Evolutionary conservation across 768 basidiomycete genomes (phyloP).

Genomic region (Phanerochaete sordida): DNA sequence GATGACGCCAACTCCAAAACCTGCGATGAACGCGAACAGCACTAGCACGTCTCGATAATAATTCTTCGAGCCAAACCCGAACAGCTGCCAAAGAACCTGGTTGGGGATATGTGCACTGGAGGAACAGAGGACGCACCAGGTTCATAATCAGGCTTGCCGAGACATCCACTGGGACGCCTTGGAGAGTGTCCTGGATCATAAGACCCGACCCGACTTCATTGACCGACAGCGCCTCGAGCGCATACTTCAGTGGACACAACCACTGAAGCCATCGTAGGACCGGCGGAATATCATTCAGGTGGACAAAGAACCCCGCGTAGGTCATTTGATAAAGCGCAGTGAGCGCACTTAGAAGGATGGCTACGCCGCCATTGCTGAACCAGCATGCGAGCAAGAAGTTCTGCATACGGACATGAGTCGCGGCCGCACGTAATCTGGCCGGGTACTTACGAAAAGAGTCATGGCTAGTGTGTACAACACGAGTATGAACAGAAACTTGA

Average conservation of each 20-base stretch:
- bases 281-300: constrained; percentile 79
- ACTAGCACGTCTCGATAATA: constrained; percentile 92
- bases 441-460: constrained; percentile 72
- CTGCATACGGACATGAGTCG: constrained; percentile 33
- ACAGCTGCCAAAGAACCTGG: constrained; percentile 46
- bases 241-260: constrained; percentile 80
- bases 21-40: constrained; percentile 81
- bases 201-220: constrained; percentile 92
- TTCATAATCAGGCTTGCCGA: constrained; percentile 87
- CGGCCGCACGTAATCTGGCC: neutral
- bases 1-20: constrained; percentile 71
- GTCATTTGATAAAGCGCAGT: constrained; percentile 81
- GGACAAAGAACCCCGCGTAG: constrained; percentile 91
- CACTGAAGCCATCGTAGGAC: constrained; percentile 94
- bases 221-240: constrained; percentile 81
- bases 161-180: constrained; percentile 79
- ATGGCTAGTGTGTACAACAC: constrained; percentile 81
- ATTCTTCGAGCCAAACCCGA: constrained; percentile 77
- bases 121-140: constrained; percentile 45
- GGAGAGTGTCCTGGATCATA: constrained; percentile 72
- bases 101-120: neutral
- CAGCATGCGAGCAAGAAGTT: constrained; percentile 88
- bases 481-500: constrained; percentile 92
- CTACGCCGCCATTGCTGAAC: constrained; percentile 85
- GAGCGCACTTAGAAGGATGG: constrained; percentile 82